A percentile compares a stretch with the other conserved stretches of the same genome.
Evolutionary conservation across 179 eudicot species (phyloP).

Genomic region (Nepenthes alata): DNA sequence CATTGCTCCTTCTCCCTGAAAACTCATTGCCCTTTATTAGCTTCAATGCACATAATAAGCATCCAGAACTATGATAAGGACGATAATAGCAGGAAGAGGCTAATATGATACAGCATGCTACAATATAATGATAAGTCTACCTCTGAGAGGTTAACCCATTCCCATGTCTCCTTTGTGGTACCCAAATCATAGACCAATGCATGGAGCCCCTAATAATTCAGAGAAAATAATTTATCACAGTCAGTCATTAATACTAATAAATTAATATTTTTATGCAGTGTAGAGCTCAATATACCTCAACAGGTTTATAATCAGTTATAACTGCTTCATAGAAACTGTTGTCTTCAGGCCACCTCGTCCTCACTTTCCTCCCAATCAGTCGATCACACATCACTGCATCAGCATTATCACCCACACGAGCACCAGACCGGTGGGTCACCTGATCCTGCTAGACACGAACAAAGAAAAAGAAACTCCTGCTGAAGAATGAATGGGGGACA

Average conservation of each 20-base stretch:
- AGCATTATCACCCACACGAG: conserved; percentile 23
- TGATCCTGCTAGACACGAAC: conserved; percentile 14
- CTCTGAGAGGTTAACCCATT: conserved; percentile 66
- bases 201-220: conserved; percentile 49
- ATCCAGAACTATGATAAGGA: neutral
- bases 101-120: neutral
- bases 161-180: conserved; percentile 59
- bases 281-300: conserved; percentile 25
- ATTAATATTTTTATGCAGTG: neutral
- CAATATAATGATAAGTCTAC: conserved; percentile 16
- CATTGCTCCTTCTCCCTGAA: too few species aligned
- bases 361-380: conserved; percentile 57
- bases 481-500: too few species aligned
- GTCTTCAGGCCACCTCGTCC: conserved; percentile 79
- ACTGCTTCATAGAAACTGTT: conserved; percentile 63
- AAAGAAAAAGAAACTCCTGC: neutral
- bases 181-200: conserved; percentile 53
- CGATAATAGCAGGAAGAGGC: neutral
- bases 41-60: neutral
- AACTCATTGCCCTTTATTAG: neutral
- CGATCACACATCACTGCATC: conserved; percentile 29
- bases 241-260: neutral
- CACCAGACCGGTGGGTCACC: conserved; percentile 29
- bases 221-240: neutral
- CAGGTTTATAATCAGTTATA: conserved; percentile 42